Conservation (phyloP, 768 basidiomycete species). For the Russula olivacea region DNA sequence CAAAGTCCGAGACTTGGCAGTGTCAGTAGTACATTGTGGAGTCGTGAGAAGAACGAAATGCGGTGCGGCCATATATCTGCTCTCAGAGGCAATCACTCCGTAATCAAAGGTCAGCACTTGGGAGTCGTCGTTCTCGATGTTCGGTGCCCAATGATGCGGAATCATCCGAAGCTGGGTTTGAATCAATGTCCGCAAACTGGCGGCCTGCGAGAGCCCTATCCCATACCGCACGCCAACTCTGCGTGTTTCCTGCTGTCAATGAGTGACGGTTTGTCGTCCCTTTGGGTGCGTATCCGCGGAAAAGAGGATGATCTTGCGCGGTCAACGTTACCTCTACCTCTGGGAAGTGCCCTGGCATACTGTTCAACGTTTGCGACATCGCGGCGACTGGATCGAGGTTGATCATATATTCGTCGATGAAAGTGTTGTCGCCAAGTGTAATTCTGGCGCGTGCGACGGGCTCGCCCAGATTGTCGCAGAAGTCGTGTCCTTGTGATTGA, state of each 20-base stretch:
- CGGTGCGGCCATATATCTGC: too few species aligned
- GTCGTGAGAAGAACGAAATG: too few species aligned
- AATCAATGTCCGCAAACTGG: neutral
- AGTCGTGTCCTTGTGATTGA: constrained; percentile 14
- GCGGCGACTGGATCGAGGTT: constrained; percentile 13
- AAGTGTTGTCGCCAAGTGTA: constrained; percentile 20
- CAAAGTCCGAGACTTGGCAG: too few species aligned
- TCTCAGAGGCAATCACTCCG: too few species aligned
- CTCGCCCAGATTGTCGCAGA: constrained; percentile 14
- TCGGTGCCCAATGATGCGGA: neutral
- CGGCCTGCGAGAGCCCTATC: constrained; percentile 13
- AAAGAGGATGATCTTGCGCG: constrained; percentile 23
- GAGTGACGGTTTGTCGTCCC: neutral
- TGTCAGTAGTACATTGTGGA: too few species aligned
- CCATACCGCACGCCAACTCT: constrained; percentile 19
- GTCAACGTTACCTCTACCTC: neutral
- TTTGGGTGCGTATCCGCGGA: constrained; percentile 12
- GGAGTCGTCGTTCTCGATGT: too few species aligned
- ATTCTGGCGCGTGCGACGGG: constrained; percentile 23
- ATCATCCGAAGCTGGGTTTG: neutral
- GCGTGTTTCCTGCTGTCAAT: neutral
- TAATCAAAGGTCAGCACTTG: too few species aligned
- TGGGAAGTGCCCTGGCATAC: neutral
- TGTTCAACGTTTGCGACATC: constrained; percentile 2
- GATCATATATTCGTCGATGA: constrained; percentile 20